Conservation (phyloP, 805 yeast genomes). For the Saccharomycopsis amapae region DNA sequence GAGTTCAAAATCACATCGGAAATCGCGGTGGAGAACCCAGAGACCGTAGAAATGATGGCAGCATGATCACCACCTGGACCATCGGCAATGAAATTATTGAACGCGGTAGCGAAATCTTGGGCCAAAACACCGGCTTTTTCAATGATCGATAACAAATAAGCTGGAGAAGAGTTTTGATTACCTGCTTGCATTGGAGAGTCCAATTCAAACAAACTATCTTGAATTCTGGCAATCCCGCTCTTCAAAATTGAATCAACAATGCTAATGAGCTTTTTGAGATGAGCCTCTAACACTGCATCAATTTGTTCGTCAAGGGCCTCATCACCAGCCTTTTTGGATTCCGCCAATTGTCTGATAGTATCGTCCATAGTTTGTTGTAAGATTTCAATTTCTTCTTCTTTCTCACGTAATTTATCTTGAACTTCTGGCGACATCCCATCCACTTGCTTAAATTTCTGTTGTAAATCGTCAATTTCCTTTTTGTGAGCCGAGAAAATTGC, state of each 20-base stretch:
- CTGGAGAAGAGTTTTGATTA: constrained; percentile 67
- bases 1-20: constrained; percentile 57
- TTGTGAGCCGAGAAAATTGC: constrained; percentile 55
- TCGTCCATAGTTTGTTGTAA: constrained; percentile 73
- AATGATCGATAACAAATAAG: constrained; percentile 54
- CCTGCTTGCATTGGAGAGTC: constrained; percentile 81
- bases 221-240: constrained; percentile 64
- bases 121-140: constrained; percentile 67
- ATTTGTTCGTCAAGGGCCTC: constrained; percentile 52
- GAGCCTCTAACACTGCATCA: constrained; percentile 43
- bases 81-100: constrained; percentile 69
- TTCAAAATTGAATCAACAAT: constrained; percentile 64
- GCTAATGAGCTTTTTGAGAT: constrained; percentile 43
- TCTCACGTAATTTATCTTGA: constrained; percentile 47
- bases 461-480: constrained; percentile 50
- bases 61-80: constrained; percentile 63
- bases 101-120: constrained; percentile 72
- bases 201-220: constrained; percentile 61
- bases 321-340: constrained; percentile 35
- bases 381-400: constrained; percentile 73
- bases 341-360: constrained; percentile 54
- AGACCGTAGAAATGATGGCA: constrained; percentile 52
- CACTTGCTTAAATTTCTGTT: constrained; percentile 29
- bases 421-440: constrained; percentile 27
- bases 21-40: constrained; percentile 54